Percentiles rank a stretch among this genome's conserved stretches.
These are phyloP conservation scores for Kodamaea hsintzibuensis DNA, from an alignment of 805 yeast genomes.

Conservation along the genomic window DNA sequence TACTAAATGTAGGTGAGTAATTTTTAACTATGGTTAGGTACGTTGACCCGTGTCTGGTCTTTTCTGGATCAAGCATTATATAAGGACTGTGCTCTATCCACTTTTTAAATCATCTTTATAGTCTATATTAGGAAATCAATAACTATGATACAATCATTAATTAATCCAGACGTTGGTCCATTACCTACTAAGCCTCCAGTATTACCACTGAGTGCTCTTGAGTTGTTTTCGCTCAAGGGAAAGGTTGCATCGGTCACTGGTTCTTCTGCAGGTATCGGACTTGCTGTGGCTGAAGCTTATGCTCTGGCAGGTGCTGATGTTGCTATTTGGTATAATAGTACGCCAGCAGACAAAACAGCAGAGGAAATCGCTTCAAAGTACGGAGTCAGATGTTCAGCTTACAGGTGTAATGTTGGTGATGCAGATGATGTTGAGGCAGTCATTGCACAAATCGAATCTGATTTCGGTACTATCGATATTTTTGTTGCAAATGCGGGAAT, in stretches of 20 bases:
- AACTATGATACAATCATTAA: constrained; percentile 6
- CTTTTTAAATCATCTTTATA: neutral
- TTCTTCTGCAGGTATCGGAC: constrained; percentile 81
- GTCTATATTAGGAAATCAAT: too few species aligned
- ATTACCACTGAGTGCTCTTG: constrained; percentile 54
- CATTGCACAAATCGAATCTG: constrained; percentile 53
- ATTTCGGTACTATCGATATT: constrained; percentile 79
- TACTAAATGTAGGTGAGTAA: too few species aligned
- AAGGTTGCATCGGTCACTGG: constrained; percentile 87
- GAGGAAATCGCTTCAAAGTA: constrained; percentile 54
- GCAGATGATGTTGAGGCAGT: constrained; percentile 49
- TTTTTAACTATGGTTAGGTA: neutral
- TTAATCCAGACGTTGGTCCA: constrained; percentile 4
- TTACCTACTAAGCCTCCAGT: constrained; percentile 54
- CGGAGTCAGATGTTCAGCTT: constrained; percentile 62
- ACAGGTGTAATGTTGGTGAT: constrained; percentile 59
- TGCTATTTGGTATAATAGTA: constrained; percentile 62
- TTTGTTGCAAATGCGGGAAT: constrained; percentile 92
- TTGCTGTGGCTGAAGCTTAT: constrained; percentile 76
- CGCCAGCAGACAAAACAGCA: constrained; percentile 62
- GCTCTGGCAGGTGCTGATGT: constrained; percentile 89
- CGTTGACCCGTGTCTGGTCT: neutral
- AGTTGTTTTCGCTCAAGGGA: constrained; percentile 75
- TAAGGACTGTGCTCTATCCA: neutral
- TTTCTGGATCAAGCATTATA: neutral